Conservation (phyloP, 306 rosid species). For the Gynostemma pentaphyllum region DNA sequence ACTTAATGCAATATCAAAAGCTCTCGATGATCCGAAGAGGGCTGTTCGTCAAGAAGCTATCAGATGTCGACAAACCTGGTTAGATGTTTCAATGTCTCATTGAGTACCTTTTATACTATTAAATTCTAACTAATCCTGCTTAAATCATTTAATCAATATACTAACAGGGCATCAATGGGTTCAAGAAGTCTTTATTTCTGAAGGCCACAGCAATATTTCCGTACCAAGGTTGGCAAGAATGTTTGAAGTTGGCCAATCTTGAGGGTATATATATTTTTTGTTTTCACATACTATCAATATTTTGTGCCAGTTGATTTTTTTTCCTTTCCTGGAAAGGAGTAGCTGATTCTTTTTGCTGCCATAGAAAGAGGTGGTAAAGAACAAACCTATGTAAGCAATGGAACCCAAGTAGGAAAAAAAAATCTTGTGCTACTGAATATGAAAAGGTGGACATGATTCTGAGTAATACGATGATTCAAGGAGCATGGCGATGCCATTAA, state of each 20-base stretch:
- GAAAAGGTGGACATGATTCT: neutral
- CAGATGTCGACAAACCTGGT: conserved; percentile 85
- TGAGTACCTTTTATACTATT: neutral
- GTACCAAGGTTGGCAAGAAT: neutral
- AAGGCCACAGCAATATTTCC: conserved; percentile 12
- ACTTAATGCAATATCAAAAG: conserved; percentile 35
- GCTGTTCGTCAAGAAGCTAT: conserved; percentile 81
- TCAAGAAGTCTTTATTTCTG: conserved; percentile 35
- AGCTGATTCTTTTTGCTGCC: neutral
- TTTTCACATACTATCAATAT: neutral
- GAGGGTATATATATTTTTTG: neutral
- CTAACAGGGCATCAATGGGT: conserved; percentile 51
- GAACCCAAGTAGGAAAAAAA: no score
- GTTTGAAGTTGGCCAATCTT: neutral
- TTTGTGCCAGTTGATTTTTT: neutral
- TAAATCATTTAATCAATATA: neutral
- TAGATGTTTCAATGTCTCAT: conserved; percentile 14
- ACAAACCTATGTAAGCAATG: no score
- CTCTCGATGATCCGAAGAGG: conserved; percentile 67
- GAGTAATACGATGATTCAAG: neutral
- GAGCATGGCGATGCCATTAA: no score
- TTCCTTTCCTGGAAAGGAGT: neutral
- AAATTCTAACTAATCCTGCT: neutral
- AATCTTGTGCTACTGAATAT: no score
- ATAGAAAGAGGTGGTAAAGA: neutral